Percentiles rank a stretch among this genome's conserved stretches.
Evolutionary conservation across 1,284 basidiomycete species (phyloP).

Genomic region (Rhodotorula sp.): DNA sequence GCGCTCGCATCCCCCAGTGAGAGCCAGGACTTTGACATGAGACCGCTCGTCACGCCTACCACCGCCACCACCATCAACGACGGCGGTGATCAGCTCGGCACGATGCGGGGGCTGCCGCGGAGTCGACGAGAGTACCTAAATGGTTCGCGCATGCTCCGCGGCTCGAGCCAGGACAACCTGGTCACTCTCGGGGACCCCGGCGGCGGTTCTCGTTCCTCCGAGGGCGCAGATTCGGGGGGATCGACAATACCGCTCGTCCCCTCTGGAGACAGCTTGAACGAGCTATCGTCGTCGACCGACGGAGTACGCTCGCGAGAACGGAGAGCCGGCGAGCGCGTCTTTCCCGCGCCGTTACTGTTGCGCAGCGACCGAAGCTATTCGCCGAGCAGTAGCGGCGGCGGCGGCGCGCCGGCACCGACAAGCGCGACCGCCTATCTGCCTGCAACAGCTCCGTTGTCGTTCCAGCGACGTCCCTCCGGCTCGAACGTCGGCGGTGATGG

Average conservation of each 20-base stretch:
- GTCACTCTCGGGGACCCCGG: not conserved
- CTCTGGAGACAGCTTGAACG: not conserved
- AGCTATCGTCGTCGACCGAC: not conserved
- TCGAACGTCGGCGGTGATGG: not conserved
- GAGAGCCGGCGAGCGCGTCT: constrained; percentile 22
- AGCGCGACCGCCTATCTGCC: constrained; percentile 10
- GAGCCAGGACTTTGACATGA: not conserved
- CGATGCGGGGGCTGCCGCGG: not conserved
- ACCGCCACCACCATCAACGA: not conserved
- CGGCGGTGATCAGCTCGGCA: constrained; percentile 16
- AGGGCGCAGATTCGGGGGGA: not conserved
- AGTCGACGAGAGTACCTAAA: not conserved
- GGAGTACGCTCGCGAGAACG: not conserved
- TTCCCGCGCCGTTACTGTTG: constrained; percentile 35
- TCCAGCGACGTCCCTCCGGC: constrained; percentile 21
- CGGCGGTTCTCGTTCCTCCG: not conserved
- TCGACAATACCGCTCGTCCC: not conserved
- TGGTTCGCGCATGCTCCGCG: no score
- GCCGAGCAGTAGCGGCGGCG: not conserved
- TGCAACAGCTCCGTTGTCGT: constrained; percentile 15
- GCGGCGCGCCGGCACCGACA: not conserved
- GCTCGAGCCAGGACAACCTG: not conserved
- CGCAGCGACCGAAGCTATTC: constrained; percentile 19
- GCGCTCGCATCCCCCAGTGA: not conserved
- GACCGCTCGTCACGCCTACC: not conserved